Base-by-base conservation (phyloP, 164 flowering plant species). In the Kalanchoe fedtschenkoi region DNA sequence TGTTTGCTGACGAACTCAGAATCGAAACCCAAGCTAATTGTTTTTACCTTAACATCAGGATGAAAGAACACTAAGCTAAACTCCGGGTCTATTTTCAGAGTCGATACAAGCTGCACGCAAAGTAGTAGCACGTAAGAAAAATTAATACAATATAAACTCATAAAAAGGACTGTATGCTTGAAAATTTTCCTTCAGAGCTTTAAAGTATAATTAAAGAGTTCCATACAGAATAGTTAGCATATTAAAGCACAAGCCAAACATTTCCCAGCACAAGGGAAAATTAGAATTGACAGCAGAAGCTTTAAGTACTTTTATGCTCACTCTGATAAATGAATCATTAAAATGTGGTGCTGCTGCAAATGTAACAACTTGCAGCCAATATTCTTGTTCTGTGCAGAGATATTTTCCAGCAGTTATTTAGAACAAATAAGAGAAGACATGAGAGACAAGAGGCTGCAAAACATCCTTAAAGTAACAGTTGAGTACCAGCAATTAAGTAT, bases 51-150 rank as follows among this genome's bases (percentile, higher is more conserved):
- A 28, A 87, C 82, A 37, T 81, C 75, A 47, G 82, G 83, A 70
- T 69, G 74, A 67, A 78, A 80, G 69, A 70, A 83, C 61, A 92
- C 29, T 77, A 92, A 66, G 61, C 70, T 70, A 69, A 71, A 84
- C 67, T 83, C 88, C 41, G 98, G 98, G 44, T 64, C 54, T 56
- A 89, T 75, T 72, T 72, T 77, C 32, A 89, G 76, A 43, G 89
- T 73, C 63, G 98, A 87, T 66, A 92, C 96, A 56, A 92, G 78
- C 89, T 89, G 95, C 80, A 73, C 28, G 22, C 41, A 69, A 29
- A 38, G 59, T 74, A 33, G 54, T 68, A 62, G 34, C 8, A 46
- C n/a, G n/a, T n/a, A n/a, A n/a, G n/a, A 58, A 41, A 70, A 47
- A 39, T 68, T 32, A 68, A 69, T 63, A 67, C 37, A 42, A 60